phyloP scores from a whole-genome alignment of 2,329 filamentous ascomycete species.

The Scolecobasidium constrictum region DNA sequence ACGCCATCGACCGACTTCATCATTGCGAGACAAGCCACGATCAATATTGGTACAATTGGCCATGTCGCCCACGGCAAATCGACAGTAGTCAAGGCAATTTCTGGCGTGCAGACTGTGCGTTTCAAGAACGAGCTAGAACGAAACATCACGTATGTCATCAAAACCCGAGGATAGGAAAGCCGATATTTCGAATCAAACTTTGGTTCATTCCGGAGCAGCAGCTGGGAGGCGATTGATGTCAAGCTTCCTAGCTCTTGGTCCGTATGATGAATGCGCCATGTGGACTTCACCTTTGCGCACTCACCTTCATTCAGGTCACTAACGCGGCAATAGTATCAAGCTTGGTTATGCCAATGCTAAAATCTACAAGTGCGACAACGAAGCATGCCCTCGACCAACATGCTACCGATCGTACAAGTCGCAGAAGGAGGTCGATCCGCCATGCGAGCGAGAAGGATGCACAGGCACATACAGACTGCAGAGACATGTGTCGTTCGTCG shows the following conservation, averaged over 20 bases:
- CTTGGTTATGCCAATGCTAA: constrained; percentile 98
- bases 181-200: too few relatives aligned
- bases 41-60: constrained; percentile 97
- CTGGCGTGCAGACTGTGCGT: constrained; percentile 93
- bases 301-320: too few relatives aligned
- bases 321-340: too few relatives aligned
- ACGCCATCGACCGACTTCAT: constrained; percentile 89
- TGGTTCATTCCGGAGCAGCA: too few relatives aligned
- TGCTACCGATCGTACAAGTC: constrained; percentile 98
- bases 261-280: too few relatives aligned
- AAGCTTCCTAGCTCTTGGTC: too few relatives aligned
- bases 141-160: too few relatives aligned
- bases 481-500: constrained; percentile 79
- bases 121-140: constrained; percentile 99
- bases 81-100: constrained; percentile 98
- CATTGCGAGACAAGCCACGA: constrained; percentile 93
- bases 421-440: constrained; percentile 95
- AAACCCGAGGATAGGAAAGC: too few relatives aligned
- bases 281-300: too few relatives aligned
- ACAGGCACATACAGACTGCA: constrained; percentile 76
- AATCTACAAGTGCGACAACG: constrained; percentile 96
- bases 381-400: constrained; percentile 79
- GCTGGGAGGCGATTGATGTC: too few relatives aligned
- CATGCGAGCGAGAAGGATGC: constrained; percentile 90
- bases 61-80: constrained; percentile 99